phyloP scores from a whole-genome alignment of 192 early-diverging fungal genomes.

The Linnemannia zychae region DNA sequence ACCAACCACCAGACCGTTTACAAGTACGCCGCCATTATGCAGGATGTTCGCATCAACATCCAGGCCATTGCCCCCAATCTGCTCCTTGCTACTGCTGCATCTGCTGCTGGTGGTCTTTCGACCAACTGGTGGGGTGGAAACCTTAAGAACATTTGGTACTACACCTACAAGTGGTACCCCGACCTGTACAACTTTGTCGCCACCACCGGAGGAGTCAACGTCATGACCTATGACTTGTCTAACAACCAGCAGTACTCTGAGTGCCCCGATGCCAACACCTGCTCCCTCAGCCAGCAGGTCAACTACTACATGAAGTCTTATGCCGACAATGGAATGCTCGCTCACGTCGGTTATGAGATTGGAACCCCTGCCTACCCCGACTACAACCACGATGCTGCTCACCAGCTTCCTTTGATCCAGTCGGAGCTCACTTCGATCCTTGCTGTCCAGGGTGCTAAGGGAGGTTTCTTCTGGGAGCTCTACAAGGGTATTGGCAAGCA shows the following conservation, averaged over 20 bases:
- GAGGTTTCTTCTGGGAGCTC: constrained; percentile 56
- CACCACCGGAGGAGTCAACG: constrained; percentile 46
- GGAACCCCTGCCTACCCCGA: constrained; percentile 55
- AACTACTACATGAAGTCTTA: constrained; percentile 54
- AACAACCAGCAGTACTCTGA: constrained; percentile 46
- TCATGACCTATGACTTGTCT: constrained; percentile 55
- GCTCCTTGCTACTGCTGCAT: constrained; percentile 40
- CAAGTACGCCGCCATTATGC: constrained; percentile 52
- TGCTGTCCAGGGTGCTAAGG: constrained; percentile 25
- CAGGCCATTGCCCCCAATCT: constrained; percentile 32
- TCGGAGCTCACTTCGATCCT: constrained; percentile 42
- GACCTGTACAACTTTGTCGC: constrained; percentile 38
- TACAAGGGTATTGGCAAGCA: constrained; percentile 35
- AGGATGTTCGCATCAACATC: constrained; percentile 48
- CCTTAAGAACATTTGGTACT: constrained; percentile 59
- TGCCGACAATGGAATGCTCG: constrained; percentile 32
- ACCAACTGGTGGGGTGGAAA: constrained; percentile 58
- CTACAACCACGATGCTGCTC: constrained; percentile 37
- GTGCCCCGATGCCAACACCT: constrained; percentile 38
- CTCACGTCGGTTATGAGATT: constrained; percentile 49
- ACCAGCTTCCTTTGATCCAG: constrained; percentile 50
- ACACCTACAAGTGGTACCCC: constrained; percentile 48
- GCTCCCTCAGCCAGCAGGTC: constrained; percentile 46
- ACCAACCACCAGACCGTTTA: constrained; percentile 54
- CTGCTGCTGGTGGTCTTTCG: constrained; percentile 53